A percentile compares a stretch with the other conserved stretches of the same genome.
Evolutionary conservation across 2,329 filamentous ascomycete genomes (phyloP).

Genomic region (Beauveria sp.): DNA sequence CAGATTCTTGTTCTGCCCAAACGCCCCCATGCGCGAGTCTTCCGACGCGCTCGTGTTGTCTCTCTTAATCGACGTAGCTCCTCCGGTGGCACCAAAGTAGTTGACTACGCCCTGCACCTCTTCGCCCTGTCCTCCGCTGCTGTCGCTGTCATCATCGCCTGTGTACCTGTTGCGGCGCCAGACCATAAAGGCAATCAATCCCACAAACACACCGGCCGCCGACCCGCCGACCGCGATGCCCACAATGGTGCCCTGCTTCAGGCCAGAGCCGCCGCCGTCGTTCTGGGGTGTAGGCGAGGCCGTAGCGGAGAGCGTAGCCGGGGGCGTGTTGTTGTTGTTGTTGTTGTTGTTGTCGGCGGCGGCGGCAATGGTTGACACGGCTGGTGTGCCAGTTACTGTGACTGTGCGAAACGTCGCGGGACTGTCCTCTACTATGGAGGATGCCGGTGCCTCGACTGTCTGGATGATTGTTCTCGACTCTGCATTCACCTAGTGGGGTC

Average conservation of each 20-base stretch:
- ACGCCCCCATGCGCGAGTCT: constrained; percentile 6
- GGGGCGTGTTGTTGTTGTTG: neutral
- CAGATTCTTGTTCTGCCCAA: neutral
- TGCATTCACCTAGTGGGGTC: too few species aligned
- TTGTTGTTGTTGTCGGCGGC: neutral
- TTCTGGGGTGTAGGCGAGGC: neutral
- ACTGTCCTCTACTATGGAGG: neutral
- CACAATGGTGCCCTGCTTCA: neutral
- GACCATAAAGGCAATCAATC: neutral
- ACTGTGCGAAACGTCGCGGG: neutral
- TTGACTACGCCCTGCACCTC: neutral
- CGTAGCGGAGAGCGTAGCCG: neutral
- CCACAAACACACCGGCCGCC: neutral
- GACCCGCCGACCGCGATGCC: constrained; percentile 6
- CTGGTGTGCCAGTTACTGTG: neutral
- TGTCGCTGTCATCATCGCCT: neutral
- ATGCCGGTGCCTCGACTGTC: neutral
- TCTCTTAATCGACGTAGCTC: neutral
- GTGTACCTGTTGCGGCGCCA: neutral
- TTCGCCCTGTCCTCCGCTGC: neutral
- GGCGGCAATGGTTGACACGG: neutral
- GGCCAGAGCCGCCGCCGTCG: neutral
- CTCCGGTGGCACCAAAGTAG: neutral
- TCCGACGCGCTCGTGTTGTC: constrained; percentile 7
- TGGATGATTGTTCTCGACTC: neutral